These are phyloP conservation scores for Zostera marina DNA, from an alignment of 116 monocot genomes.

Conservation along the genomic window DNA sequence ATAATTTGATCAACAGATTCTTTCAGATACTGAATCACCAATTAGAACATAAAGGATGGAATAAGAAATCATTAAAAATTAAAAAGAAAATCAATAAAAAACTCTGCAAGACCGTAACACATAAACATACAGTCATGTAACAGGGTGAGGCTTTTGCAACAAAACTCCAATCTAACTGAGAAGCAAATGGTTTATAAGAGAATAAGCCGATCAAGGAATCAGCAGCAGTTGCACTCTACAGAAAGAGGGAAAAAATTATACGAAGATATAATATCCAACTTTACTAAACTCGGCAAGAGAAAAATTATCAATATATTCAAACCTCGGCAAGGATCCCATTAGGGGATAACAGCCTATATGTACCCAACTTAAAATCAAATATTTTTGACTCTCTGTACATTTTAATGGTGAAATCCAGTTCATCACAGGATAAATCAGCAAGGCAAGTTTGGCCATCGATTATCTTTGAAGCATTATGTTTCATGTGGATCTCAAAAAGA, in stretches of 20 bases:
- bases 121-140: slow-evolving; percentile 79
- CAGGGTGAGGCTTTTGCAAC: slow-evolving; percentile 90
- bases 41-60: not conserved
- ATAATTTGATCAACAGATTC: slow-evolving; percentile 80
- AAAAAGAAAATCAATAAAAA: not conserved
- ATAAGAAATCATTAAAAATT: slow-evolving; percentile 4
- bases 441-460: slow-evolving; percentile 37
- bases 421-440: slow-evolving; percentile 95
- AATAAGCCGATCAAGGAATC: slow-evolving; percentile 81
- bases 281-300: not conserved
- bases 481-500: slow-evolving; percentile 79
- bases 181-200: slow-evolving; percentile 79
- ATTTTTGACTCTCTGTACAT: slow-evolving; percentile 73
- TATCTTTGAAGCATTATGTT: slow-evolving; percentile 89
- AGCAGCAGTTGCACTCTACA: slow-evolving; percentile 67
- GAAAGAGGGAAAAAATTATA: not conserved
- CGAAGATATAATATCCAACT: slow-evolving; percentile 1
- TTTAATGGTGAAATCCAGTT: slow-evolving; percentile 54
- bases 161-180: slow-evolving; percentile 91
- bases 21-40: slow-evolving; percentile 58
- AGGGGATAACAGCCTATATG: slow-evolving; percentile 79
- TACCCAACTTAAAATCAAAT: slow-evolving; percentile 76
- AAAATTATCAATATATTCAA: slow-evolving; percentile 2
- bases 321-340: slow-evolving; percentile 97
- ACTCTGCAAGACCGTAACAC: not conserved